Evolutionary conservation across 345 rosid genomes (phyloP), one percentile per base, ranked within the genome.

Genomic region (Brassica cretica): DNA sequence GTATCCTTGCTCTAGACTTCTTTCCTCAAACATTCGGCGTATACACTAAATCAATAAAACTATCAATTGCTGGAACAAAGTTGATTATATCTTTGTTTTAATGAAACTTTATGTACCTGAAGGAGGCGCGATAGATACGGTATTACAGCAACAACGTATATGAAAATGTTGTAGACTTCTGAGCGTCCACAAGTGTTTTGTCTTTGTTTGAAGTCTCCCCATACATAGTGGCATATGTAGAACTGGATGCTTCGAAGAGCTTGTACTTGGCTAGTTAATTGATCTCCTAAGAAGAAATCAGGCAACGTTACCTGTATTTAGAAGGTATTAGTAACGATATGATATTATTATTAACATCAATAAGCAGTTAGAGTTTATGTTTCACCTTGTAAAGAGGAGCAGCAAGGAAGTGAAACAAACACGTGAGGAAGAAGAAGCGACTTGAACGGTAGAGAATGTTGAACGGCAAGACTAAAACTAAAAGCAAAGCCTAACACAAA

Each of bases 191-290:
- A 92, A 0, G 46, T 79, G 77, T 81, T 87, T 30, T 63, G 25
- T 77, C 92, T 90, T 32, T 33, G 64, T 56, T 12, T 79, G 79
- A 83, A 89, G 67, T 87, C 84, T 21, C 88, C 88, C 87, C 89
- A 82, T 2, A 73, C 88, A 24, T 91, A 88, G 77, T 88, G 85
- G 67, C 91, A 89, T 24, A 84, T 37, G 30, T 85, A 89, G 82
- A 91, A 87, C 49, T 75, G 76, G 37, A 88, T 72, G 61, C 82
- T 83, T 77, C 91, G 84, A 25, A 91, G 75, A 33, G 89, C 90
- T 84, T 85, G 90, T 25, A 89, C 89, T 87, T 87, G 88, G 84
- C 91, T 93, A 87, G 85, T 68, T 24, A 90, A 62, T 14, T 90
- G 87, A 76, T 88, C 92, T 59, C 86, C 94, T 81, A 88, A 81